Conservation (phyloP, 192 early-diverging fungal genomes). For the Ambispora gerdemannii region DNA sequence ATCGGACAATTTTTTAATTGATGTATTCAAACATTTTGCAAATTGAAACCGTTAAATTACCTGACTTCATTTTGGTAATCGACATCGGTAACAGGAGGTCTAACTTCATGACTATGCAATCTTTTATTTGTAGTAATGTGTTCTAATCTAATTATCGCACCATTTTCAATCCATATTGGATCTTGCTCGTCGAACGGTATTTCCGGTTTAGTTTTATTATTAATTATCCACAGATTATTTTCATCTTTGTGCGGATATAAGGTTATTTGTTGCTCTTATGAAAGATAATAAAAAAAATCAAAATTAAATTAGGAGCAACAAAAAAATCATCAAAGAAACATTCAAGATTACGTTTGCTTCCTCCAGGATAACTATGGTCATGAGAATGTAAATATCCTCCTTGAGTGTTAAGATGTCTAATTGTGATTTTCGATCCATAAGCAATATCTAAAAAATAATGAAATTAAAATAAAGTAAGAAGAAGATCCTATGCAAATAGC, state of each 20-base stretch:
- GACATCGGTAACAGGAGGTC: constrained; percentile 62
- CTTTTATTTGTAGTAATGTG: constrained; percentile 59
- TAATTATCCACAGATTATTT: constrained; percentile 81
- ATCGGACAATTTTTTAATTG: no score
- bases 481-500: neutral
- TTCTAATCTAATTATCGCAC: constrained; percentile 74
- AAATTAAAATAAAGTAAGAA: neutral
- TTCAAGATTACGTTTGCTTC: constrained; percentile 64
- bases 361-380: constrained; percentile 58
- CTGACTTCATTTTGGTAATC: constrained; percentile 76
- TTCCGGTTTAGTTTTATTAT: constrained; percentile 38
- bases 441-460: constrained; percentile 53
- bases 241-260: constrained; percentile 64
- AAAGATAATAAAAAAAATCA: neutral
- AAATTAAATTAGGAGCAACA: neutral
- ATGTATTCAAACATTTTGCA: no score
- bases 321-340: neutral
- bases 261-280: constrained; percentile 45
- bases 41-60: no score
- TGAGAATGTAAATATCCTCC: constrained; percentile 82
- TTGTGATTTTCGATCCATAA: constrained; percentile 57
- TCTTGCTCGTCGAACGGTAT: constrained; percentile 33
- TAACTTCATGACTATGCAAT: constrained; percentile 72
- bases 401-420: constrained; percentile 66
- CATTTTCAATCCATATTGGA: constrained; percentile 58